Evolutionary conservation across 805 yeast genomes (phyloP).

Genomic region (Saturnispora ahearnii): DNA sequence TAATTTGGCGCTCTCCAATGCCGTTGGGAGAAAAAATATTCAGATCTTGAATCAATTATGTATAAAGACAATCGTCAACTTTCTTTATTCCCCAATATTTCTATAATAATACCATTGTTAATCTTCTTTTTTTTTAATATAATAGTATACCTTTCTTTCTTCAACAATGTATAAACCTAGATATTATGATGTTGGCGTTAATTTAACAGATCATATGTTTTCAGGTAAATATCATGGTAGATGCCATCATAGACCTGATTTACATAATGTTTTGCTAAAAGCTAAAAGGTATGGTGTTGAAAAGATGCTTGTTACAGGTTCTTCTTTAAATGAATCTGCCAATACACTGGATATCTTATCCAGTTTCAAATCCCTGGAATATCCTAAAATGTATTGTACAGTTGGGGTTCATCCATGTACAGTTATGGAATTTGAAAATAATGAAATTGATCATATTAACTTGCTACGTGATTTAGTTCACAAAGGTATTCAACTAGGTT

Average conservation of each 20-base stretch:
- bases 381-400: constrained; percentile 47
- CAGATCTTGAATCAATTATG: too few species aligned
- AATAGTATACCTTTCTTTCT: too few species aligned
- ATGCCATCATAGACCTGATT: constrained; percentile 59
- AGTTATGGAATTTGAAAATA: constrained; percentile 43
- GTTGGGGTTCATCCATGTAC: constrained; percentile 96
- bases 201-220: constrained; percentile 85
- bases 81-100: neutral
- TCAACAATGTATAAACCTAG: constrained; percentile 22
- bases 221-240: constrained; percentile 64
- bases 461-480: constrained; percentile 41
- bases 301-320: constrained; percentile 74
- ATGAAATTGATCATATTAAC: constrained; percentile 32
- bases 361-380: constrained; percentile 10
- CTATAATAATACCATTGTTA: neutral
- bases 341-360: constrained; percentile 50
- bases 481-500: constrained; percentile 39
- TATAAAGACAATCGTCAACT: neutral
- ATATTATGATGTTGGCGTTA: constrained; percentile 41
- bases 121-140: too few species aligned
- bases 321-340: constrained; percentile 57
- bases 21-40: neutral
- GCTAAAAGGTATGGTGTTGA: constrained; percentile 60
- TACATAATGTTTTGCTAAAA: constrained; percentile 52
- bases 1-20: neutral